Evolutionary conservation across 331 rosid species (phyloP), one percentile per base, ranked within the genome.

Genomic region (Telfairia occidentalis): DNA sequence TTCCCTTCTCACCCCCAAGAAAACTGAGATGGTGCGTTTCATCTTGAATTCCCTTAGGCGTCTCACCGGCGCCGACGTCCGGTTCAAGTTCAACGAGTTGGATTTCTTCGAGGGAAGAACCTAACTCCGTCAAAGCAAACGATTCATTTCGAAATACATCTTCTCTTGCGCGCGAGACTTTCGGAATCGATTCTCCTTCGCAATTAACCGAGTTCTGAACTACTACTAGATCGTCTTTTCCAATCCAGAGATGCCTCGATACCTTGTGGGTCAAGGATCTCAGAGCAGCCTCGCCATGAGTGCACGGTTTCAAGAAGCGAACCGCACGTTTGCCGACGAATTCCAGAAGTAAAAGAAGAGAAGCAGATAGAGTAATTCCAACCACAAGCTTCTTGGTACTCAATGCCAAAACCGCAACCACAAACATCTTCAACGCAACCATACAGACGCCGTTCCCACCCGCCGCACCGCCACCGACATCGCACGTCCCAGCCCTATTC

Each of bases 321-420:
- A 74, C 81, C 43, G 63, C 53, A 5, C 78, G 80, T 48, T 78
- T 84, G 6, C 87, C 89, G 4, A 81, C 73, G 77, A 43, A 86
- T 52, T 93, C 97, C 13, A 90, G 82, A 77, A 89, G 29, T 64
- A 93, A 12, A 54, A 93, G 89, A 40, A 81, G 49, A 50, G 89
- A 93, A 60, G 96, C 96, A 5, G 90, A 88, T 63, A 88, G 82
- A 12, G 96, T 91, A 83, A 88, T 80, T 80, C 86, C 90, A 54
- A 84, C 86, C 2, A 83, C 87, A 50, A 93, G 71, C 57, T 78
- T 83, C 75, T 84, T 77, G 19, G 90, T 83, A 73, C 83, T 82
- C 60, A 85, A 67, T 1, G 82, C 81, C 78, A 89, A 54, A 57
- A 76, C 76, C 42, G 84, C 58, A 48, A 87, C 83, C 78, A 72